Evolutionary conservation across 1,139 yeast genomes (phyloP).

Genomic region (Taiozyma sp.): DNA sequence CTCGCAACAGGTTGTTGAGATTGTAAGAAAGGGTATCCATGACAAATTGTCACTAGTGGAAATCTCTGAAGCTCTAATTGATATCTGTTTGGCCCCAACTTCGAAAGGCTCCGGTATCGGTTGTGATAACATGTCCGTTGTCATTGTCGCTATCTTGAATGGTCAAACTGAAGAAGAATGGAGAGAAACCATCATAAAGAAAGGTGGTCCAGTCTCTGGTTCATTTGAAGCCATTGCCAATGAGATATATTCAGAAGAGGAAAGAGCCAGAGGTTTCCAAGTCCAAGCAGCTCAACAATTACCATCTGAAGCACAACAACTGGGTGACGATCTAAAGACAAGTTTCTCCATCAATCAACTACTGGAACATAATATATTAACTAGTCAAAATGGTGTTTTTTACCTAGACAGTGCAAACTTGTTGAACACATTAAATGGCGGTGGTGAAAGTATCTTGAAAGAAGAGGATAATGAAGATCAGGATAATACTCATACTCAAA

Average conservation of each 20-base stretch:
- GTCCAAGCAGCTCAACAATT: conserved; percentile 11
- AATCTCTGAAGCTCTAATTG: conserved; percentile 88
- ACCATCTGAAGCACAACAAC: conserved; percentile 2
- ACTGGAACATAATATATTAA: conserved; percentile 47
- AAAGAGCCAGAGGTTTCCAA: conserved; percentile 28
- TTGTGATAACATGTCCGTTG: conserved; percentile 96
- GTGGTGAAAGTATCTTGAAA: conserved; percentile 20
- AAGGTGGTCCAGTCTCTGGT: conserved; percentile 39
- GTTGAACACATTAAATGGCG: conserved; percentile 46
- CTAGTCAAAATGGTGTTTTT: conserved; percentile 54
- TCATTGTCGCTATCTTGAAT: conserved; percentile 77
- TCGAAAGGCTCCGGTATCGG: conserved; percentile 94
- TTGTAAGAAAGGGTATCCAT: conserved; percentile 86
- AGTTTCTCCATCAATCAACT: conserved; percentile 50
- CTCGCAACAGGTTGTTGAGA: conserved; percentile 89
- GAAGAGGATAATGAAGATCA: conserved; percentile 23
- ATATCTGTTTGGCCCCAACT: conserved; percentile 93
- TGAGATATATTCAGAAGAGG: conserved; percentile 31
- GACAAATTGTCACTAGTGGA: conserved; percentile 62
- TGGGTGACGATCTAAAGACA: conserved; percentile 17
- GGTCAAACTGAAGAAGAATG: conserved; percentile 78
- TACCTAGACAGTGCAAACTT: conserved; percentile 38
- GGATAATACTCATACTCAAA: conserved; percentile 7
- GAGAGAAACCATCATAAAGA: conserved; percentile 69
- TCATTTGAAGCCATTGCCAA: conserved; percentile 37